These are phyloP conservation scores for Agaricus sinodeliciosus DNA, from an alignment of 768 basidiomycete species.

Conservation along the genomic window DNA sequence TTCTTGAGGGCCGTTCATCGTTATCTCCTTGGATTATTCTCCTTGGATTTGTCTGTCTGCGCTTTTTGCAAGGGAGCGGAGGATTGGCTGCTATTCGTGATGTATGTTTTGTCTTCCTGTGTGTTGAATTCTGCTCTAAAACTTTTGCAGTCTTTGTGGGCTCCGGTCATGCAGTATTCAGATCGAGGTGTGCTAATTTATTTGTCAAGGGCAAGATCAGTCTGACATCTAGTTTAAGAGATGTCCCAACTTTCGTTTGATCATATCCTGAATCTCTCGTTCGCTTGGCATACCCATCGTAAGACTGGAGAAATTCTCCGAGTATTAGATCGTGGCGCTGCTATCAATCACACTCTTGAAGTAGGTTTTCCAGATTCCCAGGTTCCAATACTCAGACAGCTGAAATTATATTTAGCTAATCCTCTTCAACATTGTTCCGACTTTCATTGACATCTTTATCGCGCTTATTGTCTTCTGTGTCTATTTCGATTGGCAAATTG, in stretches of 20 bases:
- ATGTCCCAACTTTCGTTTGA: conserved; percentile 86
- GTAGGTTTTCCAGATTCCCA: conserved; percentile 23
- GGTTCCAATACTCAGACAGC: background rate
- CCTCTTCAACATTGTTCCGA: conserved; percentile 80
- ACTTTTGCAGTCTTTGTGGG: conserved; percentile 56
- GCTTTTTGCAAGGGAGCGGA: conserved; percentile 71
- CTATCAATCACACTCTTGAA: conserved; percentile 79
- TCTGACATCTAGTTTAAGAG: conserved; percentile 33
- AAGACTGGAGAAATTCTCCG: conserved; percentile 85
- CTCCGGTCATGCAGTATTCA: conserved; percentile 85
- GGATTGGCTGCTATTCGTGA: conserved; percentile 67
- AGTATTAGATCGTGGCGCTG: conserved; percentile 77
- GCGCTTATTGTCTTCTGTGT: conserved; percentile 63
- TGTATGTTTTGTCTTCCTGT: conserved; percentile 22
- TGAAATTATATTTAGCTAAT: conserved; percentile 41
- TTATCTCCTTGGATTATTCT: conserved; percentile 65
- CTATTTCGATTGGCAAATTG: conserved; percentile 60
- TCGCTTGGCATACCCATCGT: conserved; percentile 74
- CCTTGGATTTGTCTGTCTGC: conserved; percentile 58
- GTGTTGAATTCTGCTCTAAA: background rate
- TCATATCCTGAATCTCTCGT: conserved; percentile 81
- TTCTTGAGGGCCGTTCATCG: conserved; percentile 40
- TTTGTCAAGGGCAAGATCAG: background rate
- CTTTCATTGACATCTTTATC: conserved; percentile 70
- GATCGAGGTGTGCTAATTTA: conserved; percentile 46